Evolutionary conservation across 257 asterid genomes (phyloP).

Genomic region (Perilla frutescens): DNA sequence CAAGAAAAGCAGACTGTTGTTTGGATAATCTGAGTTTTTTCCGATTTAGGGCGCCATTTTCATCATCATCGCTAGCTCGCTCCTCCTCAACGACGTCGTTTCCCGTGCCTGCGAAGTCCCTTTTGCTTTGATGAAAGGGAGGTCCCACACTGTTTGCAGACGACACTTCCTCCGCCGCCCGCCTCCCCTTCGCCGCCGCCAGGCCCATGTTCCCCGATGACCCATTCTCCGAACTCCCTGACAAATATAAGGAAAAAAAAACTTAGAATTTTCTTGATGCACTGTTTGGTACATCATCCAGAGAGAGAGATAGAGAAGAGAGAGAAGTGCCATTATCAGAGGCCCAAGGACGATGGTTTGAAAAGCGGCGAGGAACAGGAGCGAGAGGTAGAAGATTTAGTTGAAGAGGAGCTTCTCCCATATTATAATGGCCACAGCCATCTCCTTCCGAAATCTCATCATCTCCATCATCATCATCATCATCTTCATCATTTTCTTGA

Average conservation of each 20-base stretch:
- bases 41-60: conserved; percentile 48
- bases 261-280: too few species aligned
- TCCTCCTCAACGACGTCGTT: conserved; percentile 56
- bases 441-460: not conserved
- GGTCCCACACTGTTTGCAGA: conserved; percentile 51
- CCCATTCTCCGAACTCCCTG: conserved; percentile 55
- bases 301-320: too few species aligned
- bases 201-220: conserved; percentile 50
- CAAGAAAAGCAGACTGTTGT: conserved; percentile 78
- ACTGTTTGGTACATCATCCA: too few species aligned
- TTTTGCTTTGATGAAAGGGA: conserved; percentile 19
- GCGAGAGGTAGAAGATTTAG: conserved; percentile 11
- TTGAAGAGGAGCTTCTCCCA: not conserved
- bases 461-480: not conserved
- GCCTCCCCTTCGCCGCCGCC: not conserved
- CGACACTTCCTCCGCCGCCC: conserved; percentile 56
- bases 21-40: conserved; percentile 73
- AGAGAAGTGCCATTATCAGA: conserved; percentile 11
- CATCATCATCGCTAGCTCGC: conserved; percentile 58
- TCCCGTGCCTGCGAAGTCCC: conserved; percentile 27
- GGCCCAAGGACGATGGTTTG: not conserved
- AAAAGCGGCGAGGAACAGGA: not conserved
- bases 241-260: too few species aligned
- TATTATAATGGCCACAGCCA: not conserved
- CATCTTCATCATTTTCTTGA: not conserved